Evolutionary conservation across 202 grass and related monocot genomes (phyloP), one percentile per base, ranked within the genome.

Genomic region (Carex arenaria): DNA sequence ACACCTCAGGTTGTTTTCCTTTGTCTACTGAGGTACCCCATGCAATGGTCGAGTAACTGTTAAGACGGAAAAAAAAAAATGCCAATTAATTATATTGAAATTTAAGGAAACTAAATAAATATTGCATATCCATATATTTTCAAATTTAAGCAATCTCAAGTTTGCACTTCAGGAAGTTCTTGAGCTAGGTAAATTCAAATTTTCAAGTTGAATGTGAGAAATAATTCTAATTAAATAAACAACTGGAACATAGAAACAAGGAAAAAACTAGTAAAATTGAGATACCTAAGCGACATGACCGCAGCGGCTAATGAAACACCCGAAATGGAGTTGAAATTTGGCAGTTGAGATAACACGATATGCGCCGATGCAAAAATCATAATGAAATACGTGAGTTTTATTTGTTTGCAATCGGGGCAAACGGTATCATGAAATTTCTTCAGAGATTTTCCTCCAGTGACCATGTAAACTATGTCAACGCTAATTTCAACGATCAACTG

Each of bases 401-500:
- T 89, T 34, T 43, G 0, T 57, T 94, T 94, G 86, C 94, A 97
- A 34, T 3, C n/a, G 0, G 83, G 83, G 57, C 94, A 97, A 78
- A 97, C 83, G 7, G 92, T 79, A 42, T 94, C 90, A 36, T 94
- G 94, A 86, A 97, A 94, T 84, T 97, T 97, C 90, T 94, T 89
- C 34, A 97, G 88, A 6, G 94, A 97, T 64, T 77, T 90, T 53
- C 94, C 94, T 12, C 94, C 94, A 14, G 94, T 97, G 51, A 97
- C 94, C 94, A 97, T 97, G 92, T 97, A 97, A 2, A 97, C 90
- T 40, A 97, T 97, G 88, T 97, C 84, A 3, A 94, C 94, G 7
- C 94, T 90, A 11, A 94, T 87, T 89, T 97, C 94, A 9, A 97
- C 94, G 76, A 94, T 31, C 36, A 97, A 90, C 85, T 94, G 94